These are phyloP conservation scores for Coffea humblotiana DNA, from an alignment of 305 asterid genomes.

Conservation along the genomic window DNA sequence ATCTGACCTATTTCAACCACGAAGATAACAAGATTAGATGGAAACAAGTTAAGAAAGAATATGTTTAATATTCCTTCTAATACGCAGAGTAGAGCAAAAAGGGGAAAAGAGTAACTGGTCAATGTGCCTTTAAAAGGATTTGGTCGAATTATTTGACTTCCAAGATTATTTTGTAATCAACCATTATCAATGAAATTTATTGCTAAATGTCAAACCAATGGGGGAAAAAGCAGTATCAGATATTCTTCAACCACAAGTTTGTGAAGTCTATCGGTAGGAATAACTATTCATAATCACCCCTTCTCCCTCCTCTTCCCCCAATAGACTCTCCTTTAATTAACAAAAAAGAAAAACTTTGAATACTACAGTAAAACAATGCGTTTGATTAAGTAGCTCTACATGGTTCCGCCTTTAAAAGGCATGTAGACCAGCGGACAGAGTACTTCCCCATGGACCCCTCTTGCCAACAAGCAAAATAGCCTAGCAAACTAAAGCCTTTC, in stretches of 20 bases:
- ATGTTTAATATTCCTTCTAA: too few species aligned
- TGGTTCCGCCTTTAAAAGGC: too few species aligned
- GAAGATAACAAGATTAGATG: conserved; percentile 21
- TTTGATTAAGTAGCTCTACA: too few species aligned
- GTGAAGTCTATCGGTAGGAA: background rate
- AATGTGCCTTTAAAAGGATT: conserved; percentile 45
- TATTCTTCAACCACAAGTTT: background rate
- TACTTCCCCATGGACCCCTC: too few species aligned
- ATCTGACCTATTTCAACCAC: conserved; percentile 37
- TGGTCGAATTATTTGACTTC: conserved; percentile 27
- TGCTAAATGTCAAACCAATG: conserved; percentile 32
- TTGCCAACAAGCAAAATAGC: too few species aligned
- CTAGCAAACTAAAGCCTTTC: too few species aligned
- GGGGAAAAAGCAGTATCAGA: background rate
- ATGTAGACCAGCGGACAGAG: too few species aligned
- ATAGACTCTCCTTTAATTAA: too few species aligned
- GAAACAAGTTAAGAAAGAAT: conserved; percentile 9
- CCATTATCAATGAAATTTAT: conserved; percentile 27
- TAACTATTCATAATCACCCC: background rate
- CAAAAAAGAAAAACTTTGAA: too few species aligned
- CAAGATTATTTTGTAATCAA: conserved; percentile 31
- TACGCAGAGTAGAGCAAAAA: background rate
- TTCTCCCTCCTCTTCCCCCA: too few species aligned
- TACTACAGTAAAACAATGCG: too few species aligned
- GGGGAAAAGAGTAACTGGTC: background rate